A percentile compares a stretch with the other conserved stretches of the same genome.
Conservation (phyloP, 768 basidiomycete species). For the Rhodotorula taiwanensis region DNA sequence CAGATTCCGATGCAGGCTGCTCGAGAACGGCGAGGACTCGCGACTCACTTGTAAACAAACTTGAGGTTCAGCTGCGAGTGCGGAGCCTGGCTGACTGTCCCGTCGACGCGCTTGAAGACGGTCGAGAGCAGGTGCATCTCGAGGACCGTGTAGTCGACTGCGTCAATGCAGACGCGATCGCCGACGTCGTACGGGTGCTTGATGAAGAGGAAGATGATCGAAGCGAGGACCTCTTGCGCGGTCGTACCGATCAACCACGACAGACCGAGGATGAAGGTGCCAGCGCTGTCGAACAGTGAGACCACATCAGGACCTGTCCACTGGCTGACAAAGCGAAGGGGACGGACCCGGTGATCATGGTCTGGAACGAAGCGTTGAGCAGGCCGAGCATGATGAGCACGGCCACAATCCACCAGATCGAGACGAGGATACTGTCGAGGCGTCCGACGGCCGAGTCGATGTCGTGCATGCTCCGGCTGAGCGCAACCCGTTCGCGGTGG, state of each 20-base stretch:
- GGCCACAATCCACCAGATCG: constrained; percentile 59
- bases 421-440: constrained; percentile 80
- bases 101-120: constrained; percentile 56
- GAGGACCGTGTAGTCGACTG: constrained; percentile 27
- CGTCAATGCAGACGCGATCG: constrained; percentile 57
- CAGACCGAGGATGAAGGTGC: constrained; percentile 59
- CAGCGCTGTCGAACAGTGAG: constrained; percentile 44
- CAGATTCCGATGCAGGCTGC: neutral
- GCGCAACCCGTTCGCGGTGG: constrained; percentile 74
- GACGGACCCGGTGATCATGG: constrained; percentile 29
- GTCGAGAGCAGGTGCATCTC: constrained; percentile 70
- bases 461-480: constrained; percentile 80
- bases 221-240: constrained; percentile 69
- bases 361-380: constrained; percentile 49
- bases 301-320: neutral
- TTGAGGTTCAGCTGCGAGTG: constrained; percentile 57
- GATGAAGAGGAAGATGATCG: constrained; percentile 81
- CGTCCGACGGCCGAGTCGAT: constrained; percentile 81
- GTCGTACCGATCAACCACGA: constrained; percentile 53
- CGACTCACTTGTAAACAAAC: constrained; percentile 42
- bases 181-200: constrained; percentile 55
- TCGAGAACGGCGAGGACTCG: accelerated
- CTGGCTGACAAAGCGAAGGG: neutral
- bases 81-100: constrained; percentile 52
- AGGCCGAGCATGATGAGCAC: constrained; percentile 76